Evolutionary conservation across 441 rosid genomes (phyloP).

Genomic region (Jatropha multifida): DNA sequence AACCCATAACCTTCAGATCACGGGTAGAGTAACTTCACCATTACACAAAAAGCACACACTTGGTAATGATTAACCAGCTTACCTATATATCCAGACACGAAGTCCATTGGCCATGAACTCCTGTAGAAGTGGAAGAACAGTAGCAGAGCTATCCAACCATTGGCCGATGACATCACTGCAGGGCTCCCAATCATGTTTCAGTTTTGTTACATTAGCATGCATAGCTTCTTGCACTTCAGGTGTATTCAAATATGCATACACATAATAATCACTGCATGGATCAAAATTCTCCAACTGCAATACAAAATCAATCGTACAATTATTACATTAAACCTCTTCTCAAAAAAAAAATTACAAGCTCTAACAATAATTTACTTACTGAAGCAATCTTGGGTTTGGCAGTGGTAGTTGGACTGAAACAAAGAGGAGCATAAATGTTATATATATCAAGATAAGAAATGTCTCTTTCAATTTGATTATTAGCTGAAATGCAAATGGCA

Average conservation of each 20-base stretch:
- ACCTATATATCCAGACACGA: conserved; percentile 80
- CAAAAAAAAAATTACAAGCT: too few relatives aligned
- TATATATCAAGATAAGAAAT: conserved; percentile 46
- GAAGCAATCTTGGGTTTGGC: conserved; percentile 42
- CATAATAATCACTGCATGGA: conserved; percentile 67
- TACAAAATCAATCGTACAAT: neutral
- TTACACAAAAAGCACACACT: too few relatives aligned
- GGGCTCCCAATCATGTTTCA: conserved; percentile 62
- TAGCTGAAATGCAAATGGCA: conserved; percentile 41
- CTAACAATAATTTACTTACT: conserved; percentile 30
- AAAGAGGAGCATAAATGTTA: conserved; percentile 72
- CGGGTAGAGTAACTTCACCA: too few relatives aligned
- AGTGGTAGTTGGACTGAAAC: conserved; percentile 50
- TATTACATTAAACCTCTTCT: neutral
- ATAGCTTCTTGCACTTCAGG: conserved; percentile 71
- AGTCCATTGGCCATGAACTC: conserved; percentile 52
- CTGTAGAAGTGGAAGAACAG: conserved; percentile 53
- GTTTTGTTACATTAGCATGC: conserved; percentile 79
- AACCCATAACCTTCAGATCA: too few relatives aligned
- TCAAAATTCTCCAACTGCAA: conserved; percentile 48
- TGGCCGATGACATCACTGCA: conserved; percentile 48
- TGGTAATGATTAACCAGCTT: neutral
- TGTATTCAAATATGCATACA: conserved; percentile 62
- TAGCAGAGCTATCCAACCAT: conserved; percentile 66
- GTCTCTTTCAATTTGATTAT: conserved; percentile 18